Conservation (phyloP, 306 rosid genomes). For the Potentilla sterilis region DNA sequence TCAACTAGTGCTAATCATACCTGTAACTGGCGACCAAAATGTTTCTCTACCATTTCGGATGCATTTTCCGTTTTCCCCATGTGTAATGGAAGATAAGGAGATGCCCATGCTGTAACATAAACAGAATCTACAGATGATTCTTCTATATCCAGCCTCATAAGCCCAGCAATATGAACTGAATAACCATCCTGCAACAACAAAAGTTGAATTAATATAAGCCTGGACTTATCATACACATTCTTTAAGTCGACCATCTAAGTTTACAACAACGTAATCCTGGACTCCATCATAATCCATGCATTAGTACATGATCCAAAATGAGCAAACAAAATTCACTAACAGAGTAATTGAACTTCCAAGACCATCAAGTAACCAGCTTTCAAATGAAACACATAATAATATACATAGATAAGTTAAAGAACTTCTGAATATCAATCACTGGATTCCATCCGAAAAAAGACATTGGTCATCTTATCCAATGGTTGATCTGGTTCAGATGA, state of each 20-base stretch:
- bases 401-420: not conserved
- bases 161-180: constrained; percentile 85
- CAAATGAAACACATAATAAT: not conserved
- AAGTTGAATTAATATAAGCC: constrained; percentile 22
- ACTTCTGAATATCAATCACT: not conserved
- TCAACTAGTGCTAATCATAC: constrained; percentile 34
- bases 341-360: not conserved
- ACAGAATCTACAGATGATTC: constrained; percentile 62
- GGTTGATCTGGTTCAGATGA: not conserved
- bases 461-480: not conserved
- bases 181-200: constrained; percentile 65
- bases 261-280: not conserved
- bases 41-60: constrained; percentile 53
- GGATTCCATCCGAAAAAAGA: not conserved
- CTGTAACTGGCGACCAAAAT: constrained; percentile 89
- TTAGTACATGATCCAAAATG: not conserved
- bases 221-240: not conserved
- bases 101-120: constrained; percentile 88
- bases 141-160: constrained; percentile 85
- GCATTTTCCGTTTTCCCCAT: constrained; percentile 90
- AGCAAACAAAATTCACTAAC: too few relatives aligned
- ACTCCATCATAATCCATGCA: not conserved
- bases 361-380: not conserved
- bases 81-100: constrained; percentile 82
- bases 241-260: not conserved